These are phyloP conservation scores for Dictyostelium brefeldianum DNA, from an alignment of 78 protist genomes.

Conservation along the genomic window DNA sequence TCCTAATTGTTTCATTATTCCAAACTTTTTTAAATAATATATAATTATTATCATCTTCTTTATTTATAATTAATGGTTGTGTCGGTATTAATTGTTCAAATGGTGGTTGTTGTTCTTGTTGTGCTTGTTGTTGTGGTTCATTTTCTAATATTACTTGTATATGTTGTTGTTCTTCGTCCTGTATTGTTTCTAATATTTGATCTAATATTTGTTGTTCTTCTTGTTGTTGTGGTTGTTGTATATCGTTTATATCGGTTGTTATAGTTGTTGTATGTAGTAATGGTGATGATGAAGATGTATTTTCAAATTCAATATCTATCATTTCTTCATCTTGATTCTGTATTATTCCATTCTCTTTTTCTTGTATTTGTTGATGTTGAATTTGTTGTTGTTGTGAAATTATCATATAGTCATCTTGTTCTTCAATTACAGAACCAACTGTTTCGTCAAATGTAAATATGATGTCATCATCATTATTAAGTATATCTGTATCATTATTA, in stretches of 20 bases:
- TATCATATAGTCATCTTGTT: background rate
- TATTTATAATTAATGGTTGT: background rate
- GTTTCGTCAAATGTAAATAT: background rate
- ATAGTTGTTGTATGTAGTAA: background rate
- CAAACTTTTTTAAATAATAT: background rate
- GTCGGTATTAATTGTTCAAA: background rate
- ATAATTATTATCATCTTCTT: background rate
- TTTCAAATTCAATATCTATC: too few relatives aligned
- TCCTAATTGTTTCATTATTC: background rate
- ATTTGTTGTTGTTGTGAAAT: background rate
- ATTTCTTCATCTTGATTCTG: background rate
- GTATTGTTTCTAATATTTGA: background rate
- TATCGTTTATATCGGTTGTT: background rate
- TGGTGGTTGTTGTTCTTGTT: background rate
- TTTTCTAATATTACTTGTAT: background rate
- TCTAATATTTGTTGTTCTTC: background rate
- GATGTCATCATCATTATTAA: background rate
- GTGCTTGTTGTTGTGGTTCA: background rate
- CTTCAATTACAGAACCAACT: background rate
- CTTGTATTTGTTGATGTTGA: background rate
- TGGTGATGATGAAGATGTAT: background rate
- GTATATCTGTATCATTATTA: background rate
- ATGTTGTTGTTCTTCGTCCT: background rate
- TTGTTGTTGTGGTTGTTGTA: background rate
- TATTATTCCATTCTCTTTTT: background rate